Conservation (phyloP, 441 rosid genomes). For the Isatis lusitanica region DNA sequence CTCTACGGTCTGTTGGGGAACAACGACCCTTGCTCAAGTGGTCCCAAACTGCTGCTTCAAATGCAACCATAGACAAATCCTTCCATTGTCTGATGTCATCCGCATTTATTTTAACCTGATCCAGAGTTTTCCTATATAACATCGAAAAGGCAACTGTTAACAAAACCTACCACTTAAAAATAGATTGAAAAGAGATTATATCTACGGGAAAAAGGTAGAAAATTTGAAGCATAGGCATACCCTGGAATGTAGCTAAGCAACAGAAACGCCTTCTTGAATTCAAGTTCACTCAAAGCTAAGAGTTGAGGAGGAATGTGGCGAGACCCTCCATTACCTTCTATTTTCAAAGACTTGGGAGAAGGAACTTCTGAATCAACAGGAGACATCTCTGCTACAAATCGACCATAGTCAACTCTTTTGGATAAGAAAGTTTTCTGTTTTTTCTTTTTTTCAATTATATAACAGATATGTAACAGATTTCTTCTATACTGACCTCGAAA, state of each 20-base stretch:
- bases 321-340: slow-evolving; percentile 12
- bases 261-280: slow-evolving; percentile 66
- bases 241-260: slow-evolving; percentile 60
- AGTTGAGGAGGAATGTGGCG: slow-evolving; percentile 45
- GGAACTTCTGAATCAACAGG: slow-evolving; percentile 5
- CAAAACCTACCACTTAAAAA: background rate
- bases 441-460: too few relatives aligned
- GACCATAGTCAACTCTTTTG: background rate
- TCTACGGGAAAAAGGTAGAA: background rate
- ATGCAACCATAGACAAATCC: slow-evolving; percentile 47
- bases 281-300: slow-evolving; percentile 65
- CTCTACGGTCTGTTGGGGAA: slow-evolving; percentile 39
- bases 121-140: slow-evolving; percentile 42
- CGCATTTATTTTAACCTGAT: slow-evolving; percentile 30
- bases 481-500: slow-evolving; percentile 21
- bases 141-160: background rate
- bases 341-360: slow-evolving; percentile 13
- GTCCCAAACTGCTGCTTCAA: slow-evolving; percentile 60
- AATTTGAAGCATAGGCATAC: slow-evolving; percentile 42
- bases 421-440: too few relatives aligned
- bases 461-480: too few relatives aligned
- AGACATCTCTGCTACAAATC: slow-evolving; percentile 27
- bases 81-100: slow-evolving; percentile 46
- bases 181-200: background rate
- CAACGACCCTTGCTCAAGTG: slow-evolving; percentile 33